Base-by-base conservation (phyloP, 192 early-diverging fungal species). In the Entophlyctis luteolus region DNA sequence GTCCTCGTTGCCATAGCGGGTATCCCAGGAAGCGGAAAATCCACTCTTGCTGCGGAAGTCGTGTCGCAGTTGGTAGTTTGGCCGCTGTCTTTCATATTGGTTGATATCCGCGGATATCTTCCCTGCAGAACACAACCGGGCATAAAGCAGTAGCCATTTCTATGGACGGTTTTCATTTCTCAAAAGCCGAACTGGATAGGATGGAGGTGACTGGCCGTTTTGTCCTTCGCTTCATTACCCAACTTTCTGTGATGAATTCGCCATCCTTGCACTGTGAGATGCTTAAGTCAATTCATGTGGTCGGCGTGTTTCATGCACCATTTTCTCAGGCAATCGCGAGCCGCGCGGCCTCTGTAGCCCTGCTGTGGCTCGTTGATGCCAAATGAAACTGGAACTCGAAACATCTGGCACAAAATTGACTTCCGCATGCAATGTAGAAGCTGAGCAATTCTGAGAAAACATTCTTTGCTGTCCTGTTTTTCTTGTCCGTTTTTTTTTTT, bases 111-210 rank as follows among this genome's bases (percentile, higher is more conserved):
- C 14, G 25, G 23, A 6, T 34, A n/a, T 10, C 33, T 20, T 34
- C 14, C n/a, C 5, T 18, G 0, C 60, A 49, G 46, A 49, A 4
- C 46, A 6, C 18, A 25, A 18, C 25, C 22, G 47, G 27, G 0
- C 53, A 69, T 2, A 23, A 58, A 12, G 74, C 77, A 22, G 54
- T 72, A 6, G 74, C 80, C 12, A 48, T 81, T n/a, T 74, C 78
- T 2, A 82, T 87, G 81, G 85, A 87, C 60, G 85, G 85, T 0
- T 87, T 81, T 71, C 85, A 87, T 59, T 55, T 77, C 42, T 63
- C 73, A 42, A 68, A 67, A 29, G 71, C 58, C 32, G 57, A 70
- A 37, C 58, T 70, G 18, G 59, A 70, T 53, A 20, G 8, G 32
- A 42, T 62, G 56, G 34, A 49, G 29, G 57, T 59, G 27, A 12